These are phyloP conservation scores for Phytopythium kandeliae DNA, from an alignment of 352 stramenopile genomes.

Conservation along the genomic window DNA sequence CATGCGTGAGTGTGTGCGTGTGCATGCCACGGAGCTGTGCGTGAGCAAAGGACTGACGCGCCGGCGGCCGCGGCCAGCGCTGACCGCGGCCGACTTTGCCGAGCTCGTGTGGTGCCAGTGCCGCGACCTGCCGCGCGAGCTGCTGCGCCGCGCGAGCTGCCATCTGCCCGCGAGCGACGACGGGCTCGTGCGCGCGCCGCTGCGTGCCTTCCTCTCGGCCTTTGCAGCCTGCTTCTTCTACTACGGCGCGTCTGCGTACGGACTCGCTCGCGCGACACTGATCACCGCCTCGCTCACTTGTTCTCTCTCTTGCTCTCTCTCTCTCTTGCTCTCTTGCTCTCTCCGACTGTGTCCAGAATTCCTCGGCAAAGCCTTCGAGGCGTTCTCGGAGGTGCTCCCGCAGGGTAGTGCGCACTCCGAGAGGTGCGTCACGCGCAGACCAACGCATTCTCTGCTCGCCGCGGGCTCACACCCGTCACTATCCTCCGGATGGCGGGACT, in stretches of 20 bases:
- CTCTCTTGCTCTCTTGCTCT: too few relatives aligned
- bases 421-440: slow-evolving; percentile 26
- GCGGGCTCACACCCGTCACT: too few relatives aligned
- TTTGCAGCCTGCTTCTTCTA: slow-evolving; percentile 48
- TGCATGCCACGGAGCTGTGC: too few relatives aligned
- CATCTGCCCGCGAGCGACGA: slow-evolving; percentile 34
- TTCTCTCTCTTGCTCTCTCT: too few relatives aligned
- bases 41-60: too few relatives aligned
- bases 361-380: slow-evolving; percentile 34
- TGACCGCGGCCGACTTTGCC: slow-evolving; percentile 50
- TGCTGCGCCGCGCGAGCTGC: slow-evolving; percentile 33
- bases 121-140: slow-evolving; percentile 32
- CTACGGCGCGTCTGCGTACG: slow-evolving; percentile 19
- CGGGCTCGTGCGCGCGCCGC: slow-evolving; percentile 14
- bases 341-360: too few relatives aligned
- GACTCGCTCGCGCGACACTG: too few relatives aligned
- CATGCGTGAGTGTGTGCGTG: slow-evolving; percentile 17
- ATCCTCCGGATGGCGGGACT: too few relatives aligned
- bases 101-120: slow-evolving; percentile 57
- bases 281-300: too few relatives aligned
- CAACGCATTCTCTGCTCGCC: too few relatives aligned
- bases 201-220: slow-evolving; percentile 25
- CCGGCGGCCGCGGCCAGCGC: slow-evolving; percentile 12
- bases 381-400: slow-evolving; percentile 39
- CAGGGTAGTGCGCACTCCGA: slow-evolving; percentile 22